Conservation (phyloP, 2,329 filamentous ascomycete species). For the Coniochaeta sp. region DNA sequence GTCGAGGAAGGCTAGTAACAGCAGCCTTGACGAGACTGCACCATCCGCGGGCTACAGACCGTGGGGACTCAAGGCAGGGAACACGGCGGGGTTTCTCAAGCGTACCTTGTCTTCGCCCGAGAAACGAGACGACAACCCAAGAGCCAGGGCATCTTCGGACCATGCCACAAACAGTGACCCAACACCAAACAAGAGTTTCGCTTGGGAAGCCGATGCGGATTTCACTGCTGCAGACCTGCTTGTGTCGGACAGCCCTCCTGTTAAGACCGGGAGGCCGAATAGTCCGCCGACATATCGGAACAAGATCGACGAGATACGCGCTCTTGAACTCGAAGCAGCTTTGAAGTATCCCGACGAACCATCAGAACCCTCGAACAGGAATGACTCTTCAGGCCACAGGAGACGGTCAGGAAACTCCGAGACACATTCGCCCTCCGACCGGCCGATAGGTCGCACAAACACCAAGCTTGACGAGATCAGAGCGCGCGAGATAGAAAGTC, state of each 20-base stretch:
- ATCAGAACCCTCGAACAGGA: conserved; percentile 8
- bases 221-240: conserved; percentile 51
- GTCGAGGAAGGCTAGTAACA: conserved; percentile 26
- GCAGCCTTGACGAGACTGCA: conserved; percentile 20
- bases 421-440: conserved; percentile 4
- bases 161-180: conserved; percentile 12
- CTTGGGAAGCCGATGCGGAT: conserved; percentile 50
- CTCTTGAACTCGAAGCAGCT: conserved; percentile 15
- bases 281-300: conserved; percentile 26
- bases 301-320: conserved; percentile 36
- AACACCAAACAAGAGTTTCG: conserved; percentile 42
- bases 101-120: conserved; percentile 11
- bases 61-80: conserved; percentile 8
- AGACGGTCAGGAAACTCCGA: not conserved
- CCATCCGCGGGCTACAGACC: conserved; percentile 12
- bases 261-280: conserved; percentile 30
- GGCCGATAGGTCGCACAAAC: conserved; percentile 21
- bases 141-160: conserved; percentile 14
- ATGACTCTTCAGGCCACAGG: conserved; percentile 4
- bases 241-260: conserved; percentile 48
- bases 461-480: conserved; percentile 43
- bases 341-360: conserved; percentile 13
- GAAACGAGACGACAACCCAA: conserved; percentile 9
- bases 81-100: conserved; percentile 12
- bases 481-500: conserved; percentile 31